Conservation (phyloP, 75 land plant species). For the Cryptomeria japonica region DNA sequence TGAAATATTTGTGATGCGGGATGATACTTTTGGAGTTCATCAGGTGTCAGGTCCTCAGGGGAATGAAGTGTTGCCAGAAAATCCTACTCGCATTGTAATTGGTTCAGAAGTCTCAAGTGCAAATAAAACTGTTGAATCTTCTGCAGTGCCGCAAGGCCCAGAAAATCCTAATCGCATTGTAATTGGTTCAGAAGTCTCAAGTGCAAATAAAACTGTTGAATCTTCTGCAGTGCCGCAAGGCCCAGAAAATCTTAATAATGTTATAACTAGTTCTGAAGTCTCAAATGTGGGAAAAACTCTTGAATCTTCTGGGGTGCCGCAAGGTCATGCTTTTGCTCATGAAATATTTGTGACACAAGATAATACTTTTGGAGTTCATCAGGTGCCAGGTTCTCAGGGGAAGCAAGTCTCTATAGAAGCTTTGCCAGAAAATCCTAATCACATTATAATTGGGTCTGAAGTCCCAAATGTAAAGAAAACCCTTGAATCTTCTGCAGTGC, state of each 20-base stretch:
- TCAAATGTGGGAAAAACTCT: not conserved
- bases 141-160: not conserved
- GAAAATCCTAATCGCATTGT: not conserved
- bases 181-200: not conserved
- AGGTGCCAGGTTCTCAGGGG: not conserved
- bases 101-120: not conserved
- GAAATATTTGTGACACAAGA: conserved; percentile 1
- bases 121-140: not conserved
- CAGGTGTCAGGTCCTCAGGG: not conserved
- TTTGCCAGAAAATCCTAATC: not conserved
- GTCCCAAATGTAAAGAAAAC: not conserved
- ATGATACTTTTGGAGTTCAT: not conserved
- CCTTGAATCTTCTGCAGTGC: not conserved
- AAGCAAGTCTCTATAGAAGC: not conserved
- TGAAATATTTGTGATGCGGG: not conserved
- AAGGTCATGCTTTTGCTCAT: not conserved
- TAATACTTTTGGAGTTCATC: not conserved
- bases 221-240: not conserved
- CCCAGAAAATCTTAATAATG: not conserved
- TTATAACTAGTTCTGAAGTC: not conserved
- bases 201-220: not conserved
- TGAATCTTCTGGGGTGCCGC: not conserved
- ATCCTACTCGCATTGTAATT: not conserved
- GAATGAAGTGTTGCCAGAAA: not conserved
- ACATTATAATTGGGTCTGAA: not conserved